Conservation (phyloP, 306 rosid species). For the Urtica urens region DNA sequence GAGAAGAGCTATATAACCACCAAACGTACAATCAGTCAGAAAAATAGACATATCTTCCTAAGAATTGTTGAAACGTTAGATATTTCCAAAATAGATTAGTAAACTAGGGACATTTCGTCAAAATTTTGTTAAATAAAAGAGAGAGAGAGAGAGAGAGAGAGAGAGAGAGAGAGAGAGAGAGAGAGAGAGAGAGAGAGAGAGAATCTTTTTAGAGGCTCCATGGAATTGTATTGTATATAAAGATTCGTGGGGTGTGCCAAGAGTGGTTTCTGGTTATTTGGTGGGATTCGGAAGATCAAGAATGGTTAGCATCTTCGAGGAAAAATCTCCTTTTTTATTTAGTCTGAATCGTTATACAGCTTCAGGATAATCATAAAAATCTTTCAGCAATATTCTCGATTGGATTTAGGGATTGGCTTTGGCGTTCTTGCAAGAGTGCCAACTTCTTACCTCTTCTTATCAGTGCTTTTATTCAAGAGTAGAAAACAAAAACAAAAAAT, state of each 20-base stretch:
- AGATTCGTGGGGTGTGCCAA: background rate
- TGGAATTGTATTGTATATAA: background rate
- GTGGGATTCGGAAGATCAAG: no score
- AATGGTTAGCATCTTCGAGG: slow-evolving; percentile 11
- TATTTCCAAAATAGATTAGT: no score
- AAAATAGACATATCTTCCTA: background rate
- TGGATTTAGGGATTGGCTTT: no score
- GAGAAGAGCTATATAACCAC: slow-evolving; percentile 13
- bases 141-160: background rate
- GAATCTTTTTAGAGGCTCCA: no score
- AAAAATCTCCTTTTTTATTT: slow-evolving; percentile 13
- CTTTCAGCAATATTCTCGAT: no score
- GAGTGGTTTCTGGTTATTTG: slow-evolving; percentile 5
- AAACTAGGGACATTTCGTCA: no score
- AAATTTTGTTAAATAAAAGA: background rate
- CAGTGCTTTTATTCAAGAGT: background rate
- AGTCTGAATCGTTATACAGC: no score
- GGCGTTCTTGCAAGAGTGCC: no score
- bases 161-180: background rate
- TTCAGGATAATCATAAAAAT: no score
- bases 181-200: no score
- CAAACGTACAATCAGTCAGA: slow-evolving; percentile 1
- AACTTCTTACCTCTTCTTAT: no score
- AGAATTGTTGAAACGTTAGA: background rate
- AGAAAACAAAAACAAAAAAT: slow-evolving; percentile 5